Evolutionary conservation across 1,139 yeast species (phyloP), one percentile per base, ranked within the genome.

Genomic region (Ogataea hybrid): DNA sequence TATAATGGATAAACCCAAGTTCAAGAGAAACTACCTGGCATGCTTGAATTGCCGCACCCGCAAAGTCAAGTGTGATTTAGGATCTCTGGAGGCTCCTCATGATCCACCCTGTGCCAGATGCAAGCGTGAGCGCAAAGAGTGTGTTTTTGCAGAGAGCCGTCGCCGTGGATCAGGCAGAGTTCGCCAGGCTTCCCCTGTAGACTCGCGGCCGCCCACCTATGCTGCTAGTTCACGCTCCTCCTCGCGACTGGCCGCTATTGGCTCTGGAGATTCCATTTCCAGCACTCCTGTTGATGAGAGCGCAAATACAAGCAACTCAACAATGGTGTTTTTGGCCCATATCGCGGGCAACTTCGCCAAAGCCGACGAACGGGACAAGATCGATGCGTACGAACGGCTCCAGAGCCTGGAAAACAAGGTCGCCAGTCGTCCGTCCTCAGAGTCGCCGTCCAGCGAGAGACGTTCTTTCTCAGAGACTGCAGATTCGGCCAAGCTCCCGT

Each of bases 101-200:
- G 81, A 79, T 7, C 95, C 95, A 6, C 94, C 94, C 15, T 90
- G 97, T 70, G 83, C 80, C 3, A 67, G 97, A 41, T 89, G 97
- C 57, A 72, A 76, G 48, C 70, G 96, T 39, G 96, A 89, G 57
- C 70, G 94, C 16, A 77, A 77, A 54, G 88, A 83, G 53, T 89
- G 97, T 64, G 80, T 82, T 18, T 84, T 89, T 63, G 83, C 83
- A 4, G 84, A 79, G 41, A 69, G 79, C 28, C 69, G 71, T 47
- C 63, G 87, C 41, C 84, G 87, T 2, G 83, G 53, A 6, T 28
- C 42, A 5, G 44, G 41, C 1, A 46, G 42, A 28, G 35, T 30
- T 29, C 34, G 37, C 14, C 37, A 39, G 25, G 18, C 25, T 14
- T 15, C 20, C 22, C 16, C 32, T 20, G 25, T 9, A 9, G 23